Percentiles rank a stretch among this genome's conserved stretches.
Evolutionary conservation across 2,329 filamentous ascomycete genomes (phyloP).

Genomic region (Berkeleyomyces basicola): DNA sequence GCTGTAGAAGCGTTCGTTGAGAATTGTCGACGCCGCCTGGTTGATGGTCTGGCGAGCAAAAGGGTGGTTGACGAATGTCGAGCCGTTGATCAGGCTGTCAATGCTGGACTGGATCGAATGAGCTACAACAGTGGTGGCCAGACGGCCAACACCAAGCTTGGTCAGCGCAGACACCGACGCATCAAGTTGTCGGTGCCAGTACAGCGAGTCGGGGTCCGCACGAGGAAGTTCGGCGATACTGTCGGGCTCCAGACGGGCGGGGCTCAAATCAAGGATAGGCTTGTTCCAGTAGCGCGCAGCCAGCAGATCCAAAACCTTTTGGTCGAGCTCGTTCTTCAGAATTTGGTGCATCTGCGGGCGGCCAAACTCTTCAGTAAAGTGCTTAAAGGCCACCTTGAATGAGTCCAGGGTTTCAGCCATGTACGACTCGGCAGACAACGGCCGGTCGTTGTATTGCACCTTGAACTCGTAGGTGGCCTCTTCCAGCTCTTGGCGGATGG

Average conservation of each 20-base stretch:
- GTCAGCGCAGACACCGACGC: slow-evolving; percentile 80
- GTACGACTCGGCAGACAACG: slow-evolving; percentile 88
- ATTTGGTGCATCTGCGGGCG: slow-evolving; percentile 76
- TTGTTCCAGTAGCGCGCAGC: slow-evolving; percentile 96
- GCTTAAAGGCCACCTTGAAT: slow-evolving; percentile 96
- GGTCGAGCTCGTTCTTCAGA: slow-evolving; percentile 82
- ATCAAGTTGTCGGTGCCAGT: slow-evolving; percentile 90
- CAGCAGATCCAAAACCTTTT: slow-evolving; percentile 82
- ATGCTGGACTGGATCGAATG: slow-evolving; percentile 74
- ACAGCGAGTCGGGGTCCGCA: slow-evolving; percentile 66
- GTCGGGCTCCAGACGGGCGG: slow-evolving; percentile 50
- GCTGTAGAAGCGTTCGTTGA: slow-evolving; percentile 90
- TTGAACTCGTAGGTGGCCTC: slow-evolving; percentile 98
- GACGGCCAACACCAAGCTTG: slow-evolving; percentile 79
- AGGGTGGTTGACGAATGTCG: slow-evolving; percentile 77
- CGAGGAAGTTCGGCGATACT: slow-evolving; percentile 64
- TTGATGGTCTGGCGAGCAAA: slow-evolving; percentile 87
- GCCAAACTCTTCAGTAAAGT: slow-evolving; percentile 79
- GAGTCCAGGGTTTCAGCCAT: slow-evolving; percentile 85
- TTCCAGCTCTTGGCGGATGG: slow-evolving; percentile 85
- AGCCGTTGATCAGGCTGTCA: slow-evolving; percentile 59
- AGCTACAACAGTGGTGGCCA: slow-evolving; percentile 84
- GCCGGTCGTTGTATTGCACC: slow-evolving; percentile 95
- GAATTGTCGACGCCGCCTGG: slow-evolving; percentile 73
- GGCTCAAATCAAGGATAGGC: slow-evolving; percentile 68